Base-by-base conservation (phyloP, 2,329 filamentous ascomycete species). In the Chaetomium strumarium region DNA sequence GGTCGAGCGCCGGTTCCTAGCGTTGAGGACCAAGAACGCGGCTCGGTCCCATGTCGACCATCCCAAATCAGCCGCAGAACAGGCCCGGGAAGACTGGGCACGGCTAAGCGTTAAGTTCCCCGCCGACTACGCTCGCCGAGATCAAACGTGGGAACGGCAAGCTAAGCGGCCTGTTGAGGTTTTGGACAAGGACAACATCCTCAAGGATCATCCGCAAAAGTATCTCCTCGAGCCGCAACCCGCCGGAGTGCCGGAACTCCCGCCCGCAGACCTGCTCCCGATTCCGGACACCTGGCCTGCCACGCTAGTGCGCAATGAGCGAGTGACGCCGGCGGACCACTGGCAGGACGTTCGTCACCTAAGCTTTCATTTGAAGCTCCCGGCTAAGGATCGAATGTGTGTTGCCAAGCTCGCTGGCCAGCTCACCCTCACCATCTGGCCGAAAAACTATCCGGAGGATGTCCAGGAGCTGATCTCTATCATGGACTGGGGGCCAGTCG, bases 291-390 rank as follows among this genome's bases (percentile, higher is more conserved):
- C 78, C 2, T 72, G 81, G 57, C 68, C 67, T 0, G 86, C 84
- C 9, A 77, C 68, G 0, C 66, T 99, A 0, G 63, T 74, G 0
- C 66, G 70, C n/a, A 96, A 95, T 64, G 68, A 74, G 16, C 81
- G 91, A 14, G 68, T 95, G 6, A 99, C 93, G 0, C 84, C 91
- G 0, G 45, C 67, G 1, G 73, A 74, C 1, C 93, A 99, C 70
- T 96, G 90, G 85, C 93, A 99, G 72, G 93, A 99, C 71, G 92
- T 97, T 41, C 86, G 93, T 0, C 80, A 88, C 48, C 70, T 96
- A n/a, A 77, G 75, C 1, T 74, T 97, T 13, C 75, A 72, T 9
- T 61, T 81, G 66, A 11, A 31, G 5, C 46, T 55, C 42, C 56
- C 6, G 49, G 56, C 16, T 19, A 29, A 31, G 2, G 7, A 19